Base-by-base conservation (phyloP, 805 yeast genomes). In the Candida maesae region DNA sequence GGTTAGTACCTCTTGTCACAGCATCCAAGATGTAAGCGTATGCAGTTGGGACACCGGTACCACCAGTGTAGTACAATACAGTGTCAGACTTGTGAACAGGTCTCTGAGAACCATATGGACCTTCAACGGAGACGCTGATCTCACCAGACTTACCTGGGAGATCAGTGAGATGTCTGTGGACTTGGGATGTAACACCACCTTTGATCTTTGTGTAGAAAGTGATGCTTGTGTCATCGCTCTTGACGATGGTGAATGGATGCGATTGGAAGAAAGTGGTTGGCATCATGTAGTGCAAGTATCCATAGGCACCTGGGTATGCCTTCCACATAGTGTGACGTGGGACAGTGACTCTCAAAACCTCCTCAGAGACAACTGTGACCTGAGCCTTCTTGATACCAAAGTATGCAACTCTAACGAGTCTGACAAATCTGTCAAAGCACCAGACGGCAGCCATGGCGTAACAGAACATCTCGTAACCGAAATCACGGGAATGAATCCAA, bases 201-300 rank as follows among this genome's bases (percentile, higher is more conserved):
- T 78, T 77, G 35, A 70, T 73, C 56, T 74, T 76, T 45, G 76
- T 67, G 49, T 61, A 68, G 45, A 75, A 64, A 3, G 67, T 63
- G 20, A 77, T 59, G 37, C 63, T 60, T 47, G 63, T 61, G 27
- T 63, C 64, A 38, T 54, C 55, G 5, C 70, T 59, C 39, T 70
- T 70, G 32, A 74, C 66, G 19, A 76, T 61, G 4, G 91, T 79
- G 61, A 85, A 83, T 12, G 91, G 91, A 56, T 83, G 88, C 6
- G 82, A 76, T 57, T 83, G 87, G 78, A 80, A 80, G 58, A 81
- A 78, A 28, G 73, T 63, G 2, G 63, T 55, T 18, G 73, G 66
- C 31, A 72, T 63, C 39, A 80, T 48, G 57, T 80, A 78, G 60
- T 80, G 74, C 33, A 84, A 60, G 53, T 69, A 83, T 3, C 74